phyloP scores from a whole-genome alignment of 768 basidiomycete genomes.

The Amanita thiersii region DNA sequence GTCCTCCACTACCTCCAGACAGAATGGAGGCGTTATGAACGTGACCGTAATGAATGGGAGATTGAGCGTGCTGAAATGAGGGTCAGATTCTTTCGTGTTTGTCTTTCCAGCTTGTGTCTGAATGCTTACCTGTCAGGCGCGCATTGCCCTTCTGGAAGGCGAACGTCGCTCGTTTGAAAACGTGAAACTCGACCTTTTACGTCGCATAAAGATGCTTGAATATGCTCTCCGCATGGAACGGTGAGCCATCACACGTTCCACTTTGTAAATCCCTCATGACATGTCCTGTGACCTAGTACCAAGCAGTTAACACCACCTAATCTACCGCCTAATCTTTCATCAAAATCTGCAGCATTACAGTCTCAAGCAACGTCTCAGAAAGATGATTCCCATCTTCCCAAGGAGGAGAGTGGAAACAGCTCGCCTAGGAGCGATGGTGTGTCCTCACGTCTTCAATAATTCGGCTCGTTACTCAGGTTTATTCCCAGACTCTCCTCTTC shows the following conservation, averaged over 20 bases:
- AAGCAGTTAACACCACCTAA: constrained; percentile 70
- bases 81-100: constrained; percentile 41
- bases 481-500: constrained; percentile 60
- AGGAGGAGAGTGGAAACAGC: constrained; percentile 73
- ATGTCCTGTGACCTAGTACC: constrained; percentile 41
- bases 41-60: constrained; percentile 99
- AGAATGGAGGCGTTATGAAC: constrained; percentile 96
- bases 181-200: constrained; percentile 89
- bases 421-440: constrained; percentile 82
- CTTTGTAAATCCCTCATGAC: constrained; percentile 23
- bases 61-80: constrained; percentile 99
- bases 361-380: constrained; percentile 51
- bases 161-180: constrained; percentile 97
- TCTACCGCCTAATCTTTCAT: constrained; percentile 54
- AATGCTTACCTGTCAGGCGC: constrained; percentile 49
- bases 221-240: constrained; percentile 95
- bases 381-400: constrained; percentile 66
- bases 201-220: constrained; percentile 98
- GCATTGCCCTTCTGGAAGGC: constrained; percentile 95
- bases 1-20: constrained; percentile 97
- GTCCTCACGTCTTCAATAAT: constrained; percentile 9
- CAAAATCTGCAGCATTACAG: constrained; percentile 60
- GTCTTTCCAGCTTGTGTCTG: constrained; percentile 20
- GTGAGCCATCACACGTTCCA: constrained; percentile 36
- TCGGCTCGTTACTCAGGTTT: constrained; percentile 9